Percentiles rank a stretch among this genome's conserved stretches.
Conservation (phyloP, 768 basidiomycete genomes). For the Hortiboletus campestris region DNA sequence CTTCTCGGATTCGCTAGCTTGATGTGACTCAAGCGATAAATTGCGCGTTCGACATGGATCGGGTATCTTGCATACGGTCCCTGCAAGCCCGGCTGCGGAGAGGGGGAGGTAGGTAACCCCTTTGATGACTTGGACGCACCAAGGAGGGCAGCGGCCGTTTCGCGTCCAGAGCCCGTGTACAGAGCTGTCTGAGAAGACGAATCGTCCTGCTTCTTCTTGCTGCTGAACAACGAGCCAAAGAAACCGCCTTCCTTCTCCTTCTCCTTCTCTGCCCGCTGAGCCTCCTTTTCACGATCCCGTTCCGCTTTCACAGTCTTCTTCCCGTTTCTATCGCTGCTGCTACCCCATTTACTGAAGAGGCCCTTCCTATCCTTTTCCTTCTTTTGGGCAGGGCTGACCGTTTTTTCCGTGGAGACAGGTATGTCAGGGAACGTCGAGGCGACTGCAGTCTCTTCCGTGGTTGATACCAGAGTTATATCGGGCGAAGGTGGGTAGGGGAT, state of each 20-base stretch:
- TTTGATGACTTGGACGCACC: constrained; percentile 83
- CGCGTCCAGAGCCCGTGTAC: constrained; percentile 61
- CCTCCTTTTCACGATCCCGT: constrained; percentile 50
- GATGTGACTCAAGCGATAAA: constrained; percentile 96
- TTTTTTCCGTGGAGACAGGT: constrained; percentile 18
- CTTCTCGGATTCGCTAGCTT: constrained; percentile 96
- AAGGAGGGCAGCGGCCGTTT: constrained; percentile 83
- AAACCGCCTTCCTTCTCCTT: constrained; percentile 73
- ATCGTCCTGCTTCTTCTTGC: constrained; percentile 86
- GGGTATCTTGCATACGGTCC: constrained; percentile 79
- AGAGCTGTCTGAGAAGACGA: constrained; percentile 36
- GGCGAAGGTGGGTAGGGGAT: constrained; percentile 65
- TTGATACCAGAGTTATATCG: constrained; percentile 31
- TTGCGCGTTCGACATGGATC: constrained; percentile 97
- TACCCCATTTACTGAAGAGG: constrained; percentile 63
- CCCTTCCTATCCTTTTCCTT: constrained; percentile 77
- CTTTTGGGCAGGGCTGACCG: constrained; percentile 37
- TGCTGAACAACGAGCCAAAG: constrained; percentile 88
- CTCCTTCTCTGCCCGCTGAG: constrained; percentile 39
- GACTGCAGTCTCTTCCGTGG: constrained; percentile 27
- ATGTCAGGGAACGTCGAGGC: constrained; percentile 24
- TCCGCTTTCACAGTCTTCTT: constrained; percentile 52
- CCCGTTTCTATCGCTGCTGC: constrained; percentile 47
- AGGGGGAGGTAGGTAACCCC: constrained; percentile 55
- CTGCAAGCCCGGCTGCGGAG: constrained; percentile 44